phyloP scores from a whole-genome alignment of 257 asterid genomes.

The Linderniella brevidens region DNA sequence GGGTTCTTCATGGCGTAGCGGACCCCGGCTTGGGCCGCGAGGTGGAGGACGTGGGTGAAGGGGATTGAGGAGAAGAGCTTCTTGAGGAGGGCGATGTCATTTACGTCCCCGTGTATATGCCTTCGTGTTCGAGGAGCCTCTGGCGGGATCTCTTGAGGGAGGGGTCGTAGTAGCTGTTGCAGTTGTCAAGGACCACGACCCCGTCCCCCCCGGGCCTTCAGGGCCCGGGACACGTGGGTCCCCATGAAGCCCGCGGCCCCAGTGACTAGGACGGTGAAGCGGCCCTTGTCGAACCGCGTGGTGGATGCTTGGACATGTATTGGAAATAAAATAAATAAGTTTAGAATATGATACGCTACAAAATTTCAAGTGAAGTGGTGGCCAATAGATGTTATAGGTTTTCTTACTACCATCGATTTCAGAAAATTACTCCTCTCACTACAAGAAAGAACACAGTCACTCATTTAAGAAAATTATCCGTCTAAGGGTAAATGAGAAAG shows the following conservation, averaged over 20 bases:
- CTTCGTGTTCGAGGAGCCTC: conserved; percentile 8
- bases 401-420: no score
- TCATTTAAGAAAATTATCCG: no score
- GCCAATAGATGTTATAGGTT: no score
- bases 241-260: conserved; percentile 42
- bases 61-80: conserved; percentile 15
- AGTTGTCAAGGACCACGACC: conserved; percentile 28
- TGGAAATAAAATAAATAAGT: no score
- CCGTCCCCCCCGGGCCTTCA: conserved; percentile 28
- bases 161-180: conserved; percentile 6
- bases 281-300: no score
- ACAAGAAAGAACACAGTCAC: no score
- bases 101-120: conserved; percentile 20
- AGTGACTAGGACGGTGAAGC: conserved; percentile 18
- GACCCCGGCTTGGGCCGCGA: conserved; percentile 37
- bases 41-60: conserved; percentile 30
- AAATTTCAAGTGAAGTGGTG: no score
- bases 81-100: conserved; percentile 12
- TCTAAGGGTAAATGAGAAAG: no score
- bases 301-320: no score
- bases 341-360: no score
- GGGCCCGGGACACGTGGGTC: conserved; percentile 24
- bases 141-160: conserved; percentile 25
- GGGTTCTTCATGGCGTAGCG: conserved; percentile 34
- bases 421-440: no score